These are phyloP conservation scores for Penicillium psychrosexuale DNA, from an alignment of 2,329 filamentous ascomycete species.

Conservation along the genomic window DNA sequence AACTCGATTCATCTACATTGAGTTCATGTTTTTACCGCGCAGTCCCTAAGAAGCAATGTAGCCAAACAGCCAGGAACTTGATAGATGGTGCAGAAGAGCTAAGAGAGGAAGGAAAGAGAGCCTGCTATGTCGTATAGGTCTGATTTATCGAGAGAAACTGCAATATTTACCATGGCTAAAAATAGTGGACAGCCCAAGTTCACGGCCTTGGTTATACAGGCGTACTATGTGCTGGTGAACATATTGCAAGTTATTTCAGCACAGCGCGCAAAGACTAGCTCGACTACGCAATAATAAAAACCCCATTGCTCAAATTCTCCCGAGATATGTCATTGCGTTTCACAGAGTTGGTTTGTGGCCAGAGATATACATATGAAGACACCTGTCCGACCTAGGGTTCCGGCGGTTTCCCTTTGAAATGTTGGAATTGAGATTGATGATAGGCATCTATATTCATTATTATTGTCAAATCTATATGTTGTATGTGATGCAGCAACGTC, in stretches of 20 bases:
- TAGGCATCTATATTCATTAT: neutral
- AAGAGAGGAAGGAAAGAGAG: neutral
- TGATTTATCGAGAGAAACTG: neutral
- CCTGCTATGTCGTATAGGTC: neutral
- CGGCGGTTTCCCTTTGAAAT: neutral
- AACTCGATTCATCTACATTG: neutral
- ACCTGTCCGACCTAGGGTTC: neutral
- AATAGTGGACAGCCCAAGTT: neutral
- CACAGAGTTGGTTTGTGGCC: neutral
- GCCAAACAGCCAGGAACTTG: neutral
- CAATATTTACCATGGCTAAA: neutral
- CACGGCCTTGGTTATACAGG: neutral
- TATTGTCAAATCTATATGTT: neutral
- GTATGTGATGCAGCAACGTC: neutral
- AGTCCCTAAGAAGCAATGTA: too few relatives aligned
- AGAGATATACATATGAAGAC: neutral
- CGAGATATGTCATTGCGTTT: neutral
- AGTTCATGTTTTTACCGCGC: neutral
- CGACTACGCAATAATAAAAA: neutral
- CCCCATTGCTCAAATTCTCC: neutral
- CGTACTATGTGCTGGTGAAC: too few relatives aligned
- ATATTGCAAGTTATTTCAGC: neutral
- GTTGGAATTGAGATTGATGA: neutral
- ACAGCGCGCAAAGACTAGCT: neutral
- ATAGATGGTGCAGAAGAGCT: neutral